These are phyloP conservation scores for Fraxinus anomala DNA, from an alignment of 257 asterid genomes.

Conservation along the genomic window DNA sequence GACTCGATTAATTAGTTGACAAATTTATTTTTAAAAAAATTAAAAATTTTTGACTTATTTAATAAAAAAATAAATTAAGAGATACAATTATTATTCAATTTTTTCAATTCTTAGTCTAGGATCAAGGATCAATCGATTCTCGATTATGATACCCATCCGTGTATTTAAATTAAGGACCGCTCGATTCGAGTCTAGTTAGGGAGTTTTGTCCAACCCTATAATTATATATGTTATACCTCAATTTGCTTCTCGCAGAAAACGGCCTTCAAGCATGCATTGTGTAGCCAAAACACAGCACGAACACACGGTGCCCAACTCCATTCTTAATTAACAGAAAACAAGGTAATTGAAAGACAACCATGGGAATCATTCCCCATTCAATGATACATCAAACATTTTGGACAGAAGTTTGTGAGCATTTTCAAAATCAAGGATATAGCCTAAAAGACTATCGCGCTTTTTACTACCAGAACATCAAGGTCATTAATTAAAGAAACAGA, in stretches of 20 bases:
- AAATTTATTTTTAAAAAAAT: too few relatives aligned
- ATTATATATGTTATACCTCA: not conserved
- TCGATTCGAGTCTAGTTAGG: too few relatives aligned
- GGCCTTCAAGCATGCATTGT: not conserved
- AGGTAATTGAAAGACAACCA: conserved; percentile 12
- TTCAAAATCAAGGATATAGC: conserved; percentile 4
- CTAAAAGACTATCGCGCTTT: not conserved
- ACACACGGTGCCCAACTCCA: not conserved
- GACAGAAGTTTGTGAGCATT: conserved; percentile 19
- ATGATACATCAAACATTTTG: conserved; percentile 1
- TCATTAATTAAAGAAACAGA: conserved; percentile 10
- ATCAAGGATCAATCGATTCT: too few relatives aligned
- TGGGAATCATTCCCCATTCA: too few relatives aligned
- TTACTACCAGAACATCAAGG: not conserved
- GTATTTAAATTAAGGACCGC: too few relatives aligned
- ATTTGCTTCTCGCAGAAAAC: not conserved
- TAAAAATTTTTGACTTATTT: too few relatives aligned
- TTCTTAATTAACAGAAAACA: conserved; percentile 23
- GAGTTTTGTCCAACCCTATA: too few relatives aligned
- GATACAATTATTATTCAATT: too few relatives aligned
- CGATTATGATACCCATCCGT: too few relatives aligned
- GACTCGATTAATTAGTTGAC: too few relatives aligned
- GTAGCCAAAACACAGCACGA: not conserved
- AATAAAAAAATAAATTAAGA: too few relatives aligned
- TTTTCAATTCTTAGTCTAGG: too few relatives aligned